Evolutionary conservation across 352 stramenopile species (phyloP).

Genomic region (Pythium apleroticum): DNA sequence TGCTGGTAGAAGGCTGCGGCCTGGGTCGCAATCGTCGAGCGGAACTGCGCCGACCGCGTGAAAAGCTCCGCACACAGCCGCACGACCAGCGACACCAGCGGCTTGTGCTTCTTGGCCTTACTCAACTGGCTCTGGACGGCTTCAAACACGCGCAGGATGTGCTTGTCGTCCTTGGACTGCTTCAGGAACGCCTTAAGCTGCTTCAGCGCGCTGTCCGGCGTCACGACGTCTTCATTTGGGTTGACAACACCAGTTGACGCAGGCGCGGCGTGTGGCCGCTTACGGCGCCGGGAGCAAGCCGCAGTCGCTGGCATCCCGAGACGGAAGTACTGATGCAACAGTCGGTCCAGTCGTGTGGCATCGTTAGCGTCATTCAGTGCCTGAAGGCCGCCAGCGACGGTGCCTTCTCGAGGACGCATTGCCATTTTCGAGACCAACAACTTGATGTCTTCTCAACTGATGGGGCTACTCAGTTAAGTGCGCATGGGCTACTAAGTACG

Average conservation of each 20-base stretch:
- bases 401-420: neutral
- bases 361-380: constrained; percentile 21
- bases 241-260: neutral
- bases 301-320: neutral
- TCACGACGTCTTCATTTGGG: neutral
- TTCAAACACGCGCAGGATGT: constrained; percentile 21
- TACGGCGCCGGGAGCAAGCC: constrained; percentile 5
- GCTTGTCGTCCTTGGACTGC: constrained; percentile 14
- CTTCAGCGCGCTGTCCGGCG: constrained; percentile 13
- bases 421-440: constrained; percentile 3
- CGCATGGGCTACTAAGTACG: constrained; percentile 1
- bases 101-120: constrained; percentile 10
- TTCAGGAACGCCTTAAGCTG: constrained; percentile 22
- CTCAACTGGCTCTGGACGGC: constrained; percentile 18
- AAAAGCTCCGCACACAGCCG: constrained; percentile 57
- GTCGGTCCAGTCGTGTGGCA: constrained; percentile 15
- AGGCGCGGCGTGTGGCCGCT: constrained; percentile 9
- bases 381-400: neutral
- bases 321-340: constrained; percentile 30
- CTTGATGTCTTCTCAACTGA: no score
- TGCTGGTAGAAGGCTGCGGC: constrained; percentile 43
- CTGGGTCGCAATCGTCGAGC: constrained; percentile 43
- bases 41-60: constrained; percentile 50
- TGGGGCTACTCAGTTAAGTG: no score
- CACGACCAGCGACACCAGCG: constrained; percentile 31